Conservation (phyloP, 768 basidiomycete species). For the Nevesoporus exiguus region DNA sequence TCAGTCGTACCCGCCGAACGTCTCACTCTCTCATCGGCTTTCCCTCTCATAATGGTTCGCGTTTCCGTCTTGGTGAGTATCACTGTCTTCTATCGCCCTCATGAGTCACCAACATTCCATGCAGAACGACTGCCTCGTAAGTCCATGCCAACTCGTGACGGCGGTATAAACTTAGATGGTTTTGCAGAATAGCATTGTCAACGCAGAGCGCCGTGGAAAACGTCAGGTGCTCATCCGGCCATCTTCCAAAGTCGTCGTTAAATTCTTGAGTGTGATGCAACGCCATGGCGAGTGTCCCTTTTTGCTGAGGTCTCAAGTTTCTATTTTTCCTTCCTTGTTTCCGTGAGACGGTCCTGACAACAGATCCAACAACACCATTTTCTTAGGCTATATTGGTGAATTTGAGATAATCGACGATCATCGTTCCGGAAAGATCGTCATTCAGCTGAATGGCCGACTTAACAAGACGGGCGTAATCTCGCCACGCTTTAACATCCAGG, state of each 20-base stretch:
- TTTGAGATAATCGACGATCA: constrained; percentile 99
- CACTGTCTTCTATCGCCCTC: neutral
- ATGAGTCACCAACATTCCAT: neutral
- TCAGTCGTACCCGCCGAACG: no score
- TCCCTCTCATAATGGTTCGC: constrained; percentile 67
- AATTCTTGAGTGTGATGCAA: constrained; percentile 98
- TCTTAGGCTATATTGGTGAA: constrained; percentile 92
- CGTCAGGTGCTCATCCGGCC: constrained; percentile 98
- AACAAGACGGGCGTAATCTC: constrained; percentile 99
- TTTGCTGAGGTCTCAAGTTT: neutral
- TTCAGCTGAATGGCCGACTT: constrained; percentile 96
- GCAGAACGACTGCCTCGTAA: constrained; percentile 58
- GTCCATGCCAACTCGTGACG: constrained; percentile 9
- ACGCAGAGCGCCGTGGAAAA: constrained; percentile 99
- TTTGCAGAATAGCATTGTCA: constrained; percentile 93
- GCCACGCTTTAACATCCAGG: constrained; percentile 97
- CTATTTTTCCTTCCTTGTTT: neutral
- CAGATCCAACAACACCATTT: neutral
- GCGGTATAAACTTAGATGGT: neutral
- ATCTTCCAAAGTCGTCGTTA: constrained; percentile 96
- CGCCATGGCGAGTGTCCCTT: constrained; percentile 75
- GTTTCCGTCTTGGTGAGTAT: constrained; percentile 69
- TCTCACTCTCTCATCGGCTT: no score
- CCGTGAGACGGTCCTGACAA: neutral
- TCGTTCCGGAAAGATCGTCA: constrained; percentile 95